phyloP scores from a whole-genome alignment of 202 grass and related monocot species.

The Panicum virgatum region DNA sequence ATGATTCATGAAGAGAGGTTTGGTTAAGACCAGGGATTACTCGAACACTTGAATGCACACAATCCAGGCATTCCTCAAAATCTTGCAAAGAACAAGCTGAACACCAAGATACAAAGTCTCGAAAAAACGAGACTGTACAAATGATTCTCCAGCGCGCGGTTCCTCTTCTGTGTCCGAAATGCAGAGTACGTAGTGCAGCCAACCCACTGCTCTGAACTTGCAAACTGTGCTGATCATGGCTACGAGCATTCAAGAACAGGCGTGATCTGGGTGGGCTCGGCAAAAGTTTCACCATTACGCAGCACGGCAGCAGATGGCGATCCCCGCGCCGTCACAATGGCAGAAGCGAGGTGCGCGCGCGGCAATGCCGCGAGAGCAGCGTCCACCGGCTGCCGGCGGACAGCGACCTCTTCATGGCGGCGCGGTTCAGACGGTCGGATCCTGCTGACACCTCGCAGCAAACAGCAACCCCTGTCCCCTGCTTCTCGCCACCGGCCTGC shows the following conservation, averaged over 20 bases:
- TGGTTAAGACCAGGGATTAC: background rate
- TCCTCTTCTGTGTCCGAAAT: background rate
- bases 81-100: too few species aligned
- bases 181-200: background rate
- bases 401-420: conserved; percentile 33
- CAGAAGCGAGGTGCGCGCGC: conserved; percentile 28
- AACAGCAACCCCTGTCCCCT: background rate
- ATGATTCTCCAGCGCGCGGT: background rate
- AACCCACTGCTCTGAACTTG: background rate
- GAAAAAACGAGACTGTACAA: background rate
- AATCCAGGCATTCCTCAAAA: background rate
- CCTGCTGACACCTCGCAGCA: background rate
- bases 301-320: background rate
- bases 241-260: background rate
- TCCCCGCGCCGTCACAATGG: conserved; percentile 24
- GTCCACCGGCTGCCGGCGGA: conserved; percentile 37
- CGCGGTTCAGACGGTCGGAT: background rate
- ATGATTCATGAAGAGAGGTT: background rate
- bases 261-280: background rate
- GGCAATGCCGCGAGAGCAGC: conserved; percentile 7
- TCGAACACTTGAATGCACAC: background rate
- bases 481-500: conserved; percentile 27
- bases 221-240: background rate
- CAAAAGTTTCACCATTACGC: background rate
- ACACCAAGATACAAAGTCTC: background rate